Conservation (phyloP, 2,329 filamentous ascomycete genomes). For the Hypoxylon sp. region DNA sequence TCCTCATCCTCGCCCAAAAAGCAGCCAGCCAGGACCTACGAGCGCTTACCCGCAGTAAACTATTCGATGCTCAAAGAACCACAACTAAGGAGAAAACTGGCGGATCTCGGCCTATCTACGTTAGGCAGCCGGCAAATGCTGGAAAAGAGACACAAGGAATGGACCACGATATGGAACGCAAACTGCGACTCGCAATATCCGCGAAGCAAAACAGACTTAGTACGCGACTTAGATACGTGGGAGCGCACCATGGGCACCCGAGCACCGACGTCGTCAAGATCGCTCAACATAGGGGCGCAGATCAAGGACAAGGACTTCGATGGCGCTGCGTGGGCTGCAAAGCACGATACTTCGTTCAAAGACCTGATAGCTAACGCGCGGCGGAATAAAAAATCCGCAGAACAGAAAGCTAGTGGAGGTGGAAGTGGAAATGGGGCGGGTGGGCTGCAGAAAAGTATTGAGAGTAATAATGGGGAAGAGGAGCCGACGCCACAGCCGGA, state of each 20-base stretch:
- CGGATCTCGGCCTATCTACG: slow-evolving; percentile 82
- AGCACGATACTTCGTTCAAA: slow-evolving; percentile 82
- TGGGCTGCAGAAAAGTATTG: slow-evolving; percentile 28
- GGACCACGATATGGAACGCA: slow-evolving; percentile 96
- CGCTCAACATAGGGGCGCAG: slow-evolving; percentile 60
- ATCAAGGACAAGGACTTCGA: slow-evolving; percentile 94
- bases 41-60: slow-evolving; percentile 83
- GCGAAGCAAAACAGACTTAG: slow-evolving; percentile 77
- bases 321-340: slow-evolving; percentile 79
- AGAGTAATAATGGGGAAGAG: slow-evolving; percentile 4
- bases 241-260: slow-evolving; percentile 83
- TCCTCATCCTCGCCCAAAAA: slow-evolving; percentile 37
- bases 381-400: slow-evolving; percentile 64
- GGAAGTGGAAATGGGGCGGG: slow-evolving; percentile 47
- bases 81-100: slow-evolving; percentile 83
- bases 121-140: slow-evolving; percentile 78
- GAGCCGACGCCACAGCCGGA: slow-evolving; percentile 24
- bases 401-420: slow-evolving; percentile 51
- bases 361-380: slow-evolving; percentile 84
- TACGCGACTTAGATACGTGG: slow-evolving; percentile 87
- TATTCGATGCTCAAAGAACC: slow-evolving; percentile 89
- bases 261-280: slow-evolving; percentile 60
- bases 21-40: slow-evolving; percentile 59
- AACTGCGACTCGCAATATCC: slow-evolving; percentile 90
- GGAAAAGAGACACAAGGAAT: slow-evolving; percentile 88